Conservation (phyloP, 345 rosid species). For the Eucalyptus victrix region DNA sequence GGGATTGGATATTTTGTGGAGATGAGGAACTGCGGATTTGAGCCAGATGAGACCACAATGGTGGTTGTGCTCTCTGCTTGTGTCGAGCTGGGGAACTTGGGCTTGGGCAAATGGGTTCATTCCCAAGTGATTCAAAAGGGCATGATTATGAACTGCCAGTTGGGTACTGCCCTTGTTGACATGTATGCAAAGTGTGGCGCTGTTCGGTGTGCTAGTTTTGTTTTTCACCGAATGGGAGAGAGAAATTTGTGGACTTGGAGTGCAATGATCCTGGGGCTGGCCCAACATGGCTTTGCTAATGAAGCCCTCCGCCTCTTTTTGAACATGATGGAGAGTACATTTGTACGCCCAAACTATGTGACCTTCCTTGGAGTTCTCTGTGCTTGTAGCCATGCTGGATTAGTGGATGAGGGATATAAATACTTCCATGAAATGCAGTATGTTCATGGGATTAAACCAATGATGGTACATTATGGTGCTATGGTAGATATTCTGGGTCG, state of each 20-base stretch:
- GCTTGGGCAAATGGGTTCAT: constrained; percentile 67
- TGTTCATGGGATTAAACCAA: constrained; percentile 57
- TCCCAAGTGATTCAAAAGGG: constrained; percentile 45
- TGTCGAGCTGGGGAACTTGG: constrained; percentile 41
- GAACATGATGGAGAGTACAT: constrained; percentile 27
- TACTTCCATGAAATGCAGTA: constrained; percentile 62
- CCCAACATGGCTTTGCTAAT: constrained; percentile 60
- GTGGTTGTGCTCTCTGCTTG: constrained; percentile 54
- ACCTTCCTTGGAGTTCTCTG: constrained; percentile 82
- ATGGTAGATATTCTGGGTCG: constrained; percentile 72
- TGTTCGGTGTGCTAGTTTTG: constrained; percentile 27
- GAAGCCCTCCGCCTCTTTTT: constrained; percentile 49
- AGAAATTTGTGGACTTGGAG: constrained; percentile 91
- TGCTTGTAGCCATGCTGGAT: constrained; percentile 73
- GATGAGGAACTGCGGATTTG: constrained; percentile 37
- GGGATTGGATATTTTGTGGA: constrained; percentile 35
- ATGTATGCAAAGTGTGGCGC: constrained; percentile 73
- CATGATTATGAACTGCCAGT: constrained; percentile 34
- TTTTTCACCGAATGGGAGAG: constrained; percentile 37
- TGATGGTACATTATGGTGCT: constrained; percentile 60
- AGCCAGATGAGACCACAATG: constrained; percentile 67
- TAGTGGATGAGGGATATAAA: constrained; percentile 57
- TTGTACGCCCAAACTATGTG: constrained; percentile 52
- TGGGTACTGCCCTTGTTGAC: constrained; percentile 82
- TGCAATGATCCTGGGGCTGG: constrained; percentile 83